Evolutionary conservation across 1,139 yeast genomes (phyloP), one percentile per base, ranked within the genome.

Genomic region (Yamadazyma taylorii): DNA sequence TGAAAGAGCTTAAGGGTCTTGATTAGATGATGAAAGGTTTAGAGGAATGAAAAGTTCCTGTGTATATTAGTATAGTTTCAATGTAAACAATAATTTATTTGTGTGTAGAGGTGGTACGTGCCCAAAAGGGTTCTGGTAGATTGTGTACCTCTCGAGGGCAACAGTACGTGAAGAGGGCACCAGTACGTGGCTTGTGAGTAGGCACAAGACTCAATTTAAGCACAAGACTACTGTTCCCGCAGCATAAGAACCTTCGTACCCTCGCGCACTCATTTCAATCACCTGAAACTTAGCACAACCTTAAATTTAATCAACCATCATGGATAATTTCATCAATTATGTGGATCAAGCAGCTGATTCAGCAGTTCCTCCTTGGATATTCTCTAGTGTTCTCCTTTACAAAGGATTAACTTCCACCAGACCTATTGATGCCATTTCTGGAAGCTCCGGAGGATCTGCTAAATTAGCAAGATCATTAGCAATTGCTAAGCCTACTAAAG

Each of bases 1-100:
- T 70, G 97, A 84, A 76, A 83, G 92, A 81, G 77, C 87, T 56
- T 81, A 77, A 52, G n/a, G n/a, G n/a, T n/a, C n/a, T 51, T 45
- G 40, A 6, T 12, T 12, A 5, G 12, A 13, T 25, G 11, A 25
- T 25, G 10, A 17, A 27, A 4, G 13, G 13, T 25, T 14, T n/a
- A n/a, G n/a, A 13, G 14, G 19, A 4, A 8, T 15, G 21, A 7
- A 13, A 3, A 10, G 4, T 16, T 21, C 17, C 34, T 16, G 36
- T 39, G 42, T 39, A 39, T 39, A 39, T 39, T 27, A 27, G 30
- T 15, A 27, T 27, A 25, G 15, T 16, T 23, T 31, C 8, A 31
- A 31, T 31, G 30, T 27, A 27, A 27, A 27, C 28, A 25, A n/a
- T 25, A 27, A 27, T 27, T 14, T 27, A 14, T 27, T 15, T 27